phyloP scores from a whole-genome alignment of 305 asterid genomes.

The Fraxinus platypoda region DNA sequence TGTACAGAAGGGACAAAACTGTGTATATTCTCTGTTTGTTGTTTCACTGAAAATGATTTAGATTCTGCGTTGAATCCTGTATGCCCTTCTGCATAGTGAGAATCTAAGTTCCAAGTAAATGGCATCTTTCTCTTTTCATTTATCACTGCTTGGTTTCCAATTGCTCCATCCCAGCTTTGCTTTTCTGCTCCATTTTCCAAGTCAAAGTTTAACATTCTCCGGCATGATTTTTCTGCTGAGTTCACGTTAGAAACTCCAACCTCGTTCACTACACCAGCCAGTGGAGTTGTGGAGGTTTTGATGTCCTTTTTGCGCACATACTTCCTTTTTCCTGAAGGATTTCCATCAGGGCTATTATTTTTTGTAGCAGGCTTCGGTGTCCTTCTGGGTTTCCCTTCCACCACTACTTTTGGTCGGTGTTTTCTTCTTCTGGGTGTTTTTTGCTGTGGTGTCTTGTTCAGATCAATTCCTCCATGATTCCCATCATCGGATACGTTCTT shows the following conservation, averaged over 20 bases:
- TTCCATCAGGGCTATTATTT: slow-evolving; percentile 36
- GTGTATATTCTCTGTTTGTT: slow-evolving; percentile 18
- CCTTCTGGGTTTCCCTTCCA: slow-evolving; percentile 71
- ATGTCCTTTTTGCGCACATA: slow-evolving; percentile 47
- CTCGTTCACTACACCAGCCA: slow-evolving; percentile 27
- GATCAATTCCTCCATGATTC: slow-evolving; percentile 50
- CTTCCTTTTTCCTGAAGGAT: slow-evolving; percentile 56
- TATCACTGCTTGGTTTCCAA: slow-evolving; percentile 33
- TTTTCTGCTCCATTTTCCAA: slow-evolving; percentile 36
- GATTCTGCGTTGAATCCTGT: slow-evolving; percentile 27
- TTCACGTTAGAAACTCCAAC: slow-evolving; percentile 30
- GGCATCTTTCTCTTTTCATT: slow-evolving; percentile 35
- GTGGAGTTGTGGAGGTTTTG: slow-evolving; percentile 39
- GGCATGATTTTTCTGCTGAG: slow-evolving; percentile 51
- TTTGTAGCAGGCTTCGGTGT: slow-evolving; percentile 46
- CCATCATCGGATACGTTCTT: slow-evolving; percentile 30
- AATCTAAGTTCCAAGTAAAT: slow-evolving; percentile 41
- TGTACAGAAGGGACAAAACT: slow-evolving; percentile 20
- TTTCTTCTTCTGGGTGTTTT: slow-evolving; percentile 71
- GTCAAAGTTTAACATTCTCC: slow-evolving; percentile 61
- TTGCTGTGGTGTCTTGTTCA: slow-evolving; percentile 66
- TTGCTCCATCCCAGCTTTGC: slow-evolving; percentile 28
- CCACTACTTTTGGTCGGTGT: slow-evolving; percentile 83
- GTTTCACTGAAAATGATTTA: slow-evolving; percentile 30
- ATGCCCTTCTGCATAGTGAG: slow-evolving; percentile 31